phyloP scores from a whole-genome alignment of 2,329 filamentous ascomycete species.

The Aspergillus niger region DNA sequence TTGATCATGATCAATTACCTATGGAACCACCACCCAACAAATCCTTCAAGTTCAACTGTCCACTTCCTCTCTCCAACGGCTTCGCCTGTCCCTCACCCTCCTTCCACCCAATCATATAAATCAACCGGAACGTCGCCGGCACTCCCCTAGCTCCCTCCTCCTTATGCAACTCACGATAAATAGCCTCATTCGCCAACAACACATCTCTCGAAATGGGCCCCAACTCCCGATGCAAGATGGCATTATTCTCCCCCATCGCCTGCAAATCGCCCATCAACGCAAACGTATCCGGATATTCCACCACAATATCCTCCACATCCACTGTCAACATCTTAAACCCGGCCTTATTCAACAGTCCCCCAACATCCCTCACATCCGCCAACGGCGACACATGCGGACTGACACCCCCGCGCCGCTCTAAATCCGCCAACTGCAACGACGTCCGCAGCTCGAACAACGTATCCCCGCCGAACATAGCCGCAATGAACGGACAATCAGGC shows the following conservation, averaged over 20 bases:
- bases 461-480: conserved; percentile 95
- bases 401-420: conserved; percentile 87
- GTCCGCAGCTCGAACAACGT: conserved; percentile 91
- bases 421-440: conserved; percentile 87
- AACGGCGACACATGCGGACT: conserved; percentile 87
- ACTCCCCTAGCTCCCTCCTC: conserved; percentile 67
- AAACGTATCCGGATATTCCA: conserved; percentile 89
- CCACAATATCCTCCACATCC: conserved; percentile 94
- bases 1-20: conserved; percentile 3
- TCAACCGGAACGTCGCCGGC: conserved; percentile 90
- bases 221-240: conserved; percentile 80
- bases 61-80: conserved; percentile 80
- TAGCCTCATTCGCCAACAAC: conserved; percentile 80
- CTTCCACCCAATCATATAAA: conserved; percentile 99
- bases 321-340: conserved; percentile 96
- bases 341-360: conserved; percentile 79
- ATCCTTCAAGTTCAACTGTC: conserved; percentile 85
- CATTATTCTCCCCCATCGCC: conserved; percentile 94
- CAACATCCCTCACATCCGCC: conserved; percentile 88
- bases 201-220: conserved; percentile 79
- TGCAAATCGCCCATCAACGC: conserved; percentile 91
- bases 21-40: conserved; percentile 58
- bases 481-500: conserved; percentile 88
- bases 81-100: conserved; percentile 75
- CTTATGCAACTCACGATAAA: conserved; percentile 85